These are phyloP conservation scores for Colletotrichum liaoningense DNA, from an alignment of 2,329 filamentous ascomycete genomes.

Conservation along the genomic window DNA sequence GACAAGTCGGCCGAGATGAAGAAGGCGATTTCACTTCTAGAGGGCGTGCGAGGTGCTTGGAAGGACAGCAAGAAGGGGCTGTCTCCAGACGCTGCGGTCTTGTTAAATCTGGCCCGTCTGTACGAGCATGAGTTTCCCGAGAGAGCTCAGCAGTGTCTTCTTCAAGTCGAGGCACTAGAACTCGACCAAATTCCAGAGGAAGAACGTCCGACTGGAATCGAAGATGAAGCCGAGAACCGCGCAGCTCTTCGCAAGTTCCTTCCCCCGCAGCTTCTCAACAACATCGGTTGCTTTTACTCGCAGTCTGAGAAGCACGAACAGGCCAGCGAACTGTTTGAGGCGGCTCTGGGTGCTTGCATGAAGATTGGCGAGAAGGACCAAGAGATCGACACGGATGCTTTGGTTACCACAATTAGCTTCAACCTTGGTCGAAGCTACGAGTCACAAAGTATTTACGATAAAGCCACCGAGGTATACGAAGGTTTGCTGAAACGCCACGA, in stretches of 20 bases:
- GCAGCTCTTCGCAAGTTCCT: constrained; percentile 79
- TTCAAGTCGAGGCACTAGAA: constrained; percentile 92
- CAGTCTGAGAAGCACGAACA: constrained; percentile 84
- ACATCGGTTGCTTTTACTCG: constrained; percentile 96
- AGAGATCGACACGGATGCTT: constrained; percentile 84
- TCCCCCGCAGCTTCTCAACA: constrained; percentile 93
- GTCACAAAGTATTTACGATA: constrained; percentile 80
- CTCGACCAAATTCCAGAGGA: constrained; percentile 80
- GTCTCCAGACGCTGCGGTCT: constrained; percentile 83
- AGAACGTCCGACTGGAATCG: constrained; percentile 68
- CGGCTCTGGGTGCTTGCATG: constrained; percentile 89
- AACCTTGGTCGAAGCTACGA: constrained; percentile 96
- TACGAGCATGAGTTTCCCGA: constrained; percentile 90
- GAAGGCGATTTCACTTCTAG: constrained; percentile 87
- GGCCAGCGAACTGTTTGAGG: constrained; percentile 90
- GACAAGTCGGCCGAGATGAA: constrained; percentile 88
- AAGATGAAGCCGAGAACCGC: constrained; percentile 69
- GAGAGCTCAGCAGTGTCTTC: constrained; percentile 90
- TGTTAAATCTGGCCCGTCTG: constrained; percentile 90
- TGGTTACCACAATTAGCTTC: constrained; percentile 96
- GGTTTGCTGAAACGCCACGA: constrained; percentile 84
- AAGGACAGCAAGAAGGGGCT: constrained; percentile 91
- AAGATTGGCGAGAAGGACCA: constrained; percentile 81
- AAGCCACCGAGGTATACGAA: constrained; percentile 90
- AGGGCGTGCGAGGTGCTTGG: constrained; percentile 88